A percentile compares a stretch with the other conserved stretches of the same genome.
These are phyloP conservation scores for Nitzschia inconspicua DNA, from an alignment of 108 stramenopile genomes.

Conservation along the genomic window DNA sequence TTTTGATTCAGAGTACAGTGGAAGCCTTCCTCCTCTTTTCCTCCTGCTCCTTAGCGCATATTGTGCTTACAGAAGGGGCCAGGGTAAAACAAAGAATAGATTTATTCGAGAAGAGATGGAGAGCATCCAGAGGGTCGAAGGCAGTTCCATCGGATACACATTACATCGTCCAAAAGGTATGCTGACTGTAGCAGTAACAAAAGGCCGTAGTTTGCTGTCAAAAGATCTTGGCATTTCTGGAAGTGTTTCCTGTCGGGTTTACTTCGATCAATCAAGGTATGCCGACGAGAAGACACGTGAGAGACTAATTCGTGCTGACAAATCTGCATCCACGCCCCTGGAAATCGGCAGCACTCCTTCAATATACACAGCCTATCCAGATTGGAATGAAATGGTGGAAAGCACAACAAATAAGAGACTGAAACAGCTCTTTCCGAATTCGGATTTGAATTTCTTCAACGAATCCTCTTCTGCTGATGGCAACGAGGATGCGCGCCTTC, in stretches of 20 bases:
- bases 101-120: constrained; percentile 61
- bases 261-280: constrained; percentile 55
- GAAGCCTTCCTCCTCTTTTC: constrained; percentile 43
- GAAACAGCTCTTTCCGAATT: constrained; percentile 49
- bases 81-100: constrained; percentile 36
- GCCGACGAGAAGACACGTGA: constrained; percentile 28
- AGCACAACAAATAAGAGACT: constrained; percentile 57
- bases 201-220: constrained; percentile 61
- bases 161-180: constrained; percentile 63
- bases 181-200: constrained; percentile 40
- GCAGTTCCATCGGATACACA: constrained; percentile 41
- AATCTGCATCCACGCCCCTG: constrained; percentile 41
- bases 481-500: background rate
- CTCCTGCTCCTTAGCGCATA: constrained; percentile 52
- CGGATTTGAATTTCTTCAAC: constrained; percentile 24
- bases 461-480: constrained; percentile 1
- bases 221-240: constrained; percentile 73
- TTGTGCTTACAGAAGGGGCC: constrained; percentile 30
- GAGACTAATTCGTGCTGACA: constrained; percentile 35
- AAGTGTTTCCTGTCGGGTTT: constrained; percentile 53
- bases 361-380: constrained; percentile 59
- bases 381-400: constrained; percentile 45
- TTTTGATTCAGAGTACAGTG: constrained; percentile 47
- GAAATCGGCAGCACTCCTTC: constrained; percentile 56
- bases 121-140: constrained; percentile 40